A percentile compares a stretch with the other conserved stretches of the same genome.
phyloP scores from a whole-genome alignment of 2,329 filamentous ascomycete genomes.

The Graphiopsis chlorocephala region DNA sequence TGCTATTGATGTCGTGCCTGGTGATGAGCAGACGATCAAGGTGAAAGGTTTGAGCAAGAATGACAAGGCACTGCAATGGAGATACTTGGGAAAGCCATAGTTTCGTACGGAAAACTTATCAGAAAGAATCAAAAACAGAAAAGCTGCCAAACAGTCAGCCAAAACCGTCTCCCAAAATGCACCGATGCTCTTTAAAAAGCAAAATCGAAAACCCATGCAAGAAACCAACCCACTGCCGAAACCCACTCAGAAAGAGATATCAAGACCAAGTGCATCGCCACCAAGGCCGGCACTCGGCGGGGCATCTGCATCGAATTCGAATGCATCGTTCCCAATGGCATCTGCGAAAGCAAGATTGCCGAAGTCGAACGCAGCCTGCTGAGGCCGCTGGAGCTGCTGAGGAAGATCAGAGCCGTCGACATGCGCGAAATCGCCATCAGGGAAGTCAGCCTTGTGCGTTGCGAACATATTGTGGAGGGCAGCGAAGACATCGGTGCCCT shows the following conservation, averaged over 20 bases:
- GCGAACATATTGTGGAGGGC: neutral
- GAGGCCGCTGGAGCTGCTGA: neutral
- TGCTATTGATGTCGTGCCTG: constrained; percentile 58
- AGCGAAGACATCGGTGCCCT: neutral
- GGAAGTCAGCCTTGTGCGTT: neutral
- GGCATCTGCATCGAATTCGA: neutral
- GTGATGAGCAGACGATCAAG: constrained; percentile 52
- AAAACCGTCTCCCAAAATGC: too few species aligned
- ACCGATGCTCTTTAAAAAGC: too few species aligned
- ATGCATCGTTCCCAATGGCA: neutral
- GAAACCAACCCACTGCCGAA: neutral
- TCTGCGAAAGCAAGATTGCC: neutral
- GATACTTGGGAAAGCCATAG: constrained; percentile 41
- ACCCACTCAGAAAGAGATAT: neutral
- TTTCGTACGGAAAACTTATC: neutral
- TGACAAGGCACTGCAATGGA: constrained; percentile 44
- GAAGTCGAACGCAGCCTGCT: neutral
- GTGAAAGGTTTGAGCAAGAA: constrained; percentile 41
- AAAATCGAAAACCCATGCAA: neutral
- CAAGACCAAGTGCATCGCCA: neutral
- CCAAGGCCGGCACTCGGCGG: neutral
- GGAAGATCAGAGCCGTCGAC: neutral
- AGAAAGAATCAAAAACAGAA: neutral
- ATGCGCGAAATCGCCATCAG: neutral
- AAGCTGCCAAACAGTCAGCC: neutral